Conservation (phyloP, 73 alveolate genomes). For the Tetrahymena malaccensis region DNA sequence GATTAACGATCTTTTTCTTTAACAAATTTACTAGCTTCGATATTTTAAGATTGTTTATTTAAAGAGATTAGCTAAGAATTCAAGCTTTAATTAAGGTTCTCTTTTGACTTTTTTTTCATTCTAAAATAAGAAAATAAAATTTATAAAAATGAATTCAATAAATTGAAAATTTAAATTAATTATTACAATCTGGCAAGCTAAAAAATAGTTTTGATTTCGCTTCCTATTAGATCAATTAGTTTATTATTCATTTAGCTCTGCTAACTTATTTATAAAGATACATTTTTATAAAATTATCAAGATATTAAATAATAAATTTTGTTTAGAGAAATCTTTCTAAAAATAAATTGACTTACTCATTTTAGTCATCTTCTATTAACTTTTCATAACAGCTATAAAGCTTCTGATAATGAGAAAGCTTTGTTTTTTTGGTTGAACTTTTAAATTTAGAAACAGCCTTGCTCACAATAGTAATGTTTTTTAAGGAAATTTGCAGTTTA, state of each 20-base stretch:
- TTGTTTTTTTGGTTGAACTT: neutral
- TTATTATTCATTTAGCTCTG: neutral
- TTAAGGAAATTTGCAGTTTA: neutral
- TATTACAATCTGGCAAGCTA: neutral
- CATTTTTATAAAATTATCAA: too few relatives aligned
- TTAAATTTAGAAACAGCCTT: neutral
- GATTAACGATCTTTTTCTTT: neutral
- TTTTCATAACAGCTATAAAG: neutral
- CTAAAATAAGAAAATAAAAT: neutral
- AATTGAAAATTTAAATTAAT: too few relatives aligned
- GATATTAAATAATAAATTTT: neutral
- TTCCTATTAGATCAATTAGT: neutral
- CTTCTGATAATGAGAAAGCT: neutral
- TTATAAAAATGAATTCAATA: too few relatives aligned
- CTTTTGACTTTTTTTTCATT: neutral
- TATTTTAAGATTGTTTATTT: neutral
- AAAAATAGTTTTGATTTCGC: neutral
- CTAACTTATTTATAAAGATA: neutral
- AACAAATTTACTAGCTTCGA: neutral
- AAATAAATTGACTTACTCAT: neutral
- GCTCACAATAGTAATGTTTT: neutral
- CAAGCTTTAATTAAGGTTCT: neutral
- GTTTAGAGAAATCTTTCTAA: neutral
- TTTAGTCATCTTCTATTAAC: neutral
- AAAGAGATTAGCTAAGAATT: neutral